Evolutionary conservation across 2,329 filamentous ascomycete genomes (phyloP).

Genomic region (Teratosphaeria epicoccoides): DNA sequence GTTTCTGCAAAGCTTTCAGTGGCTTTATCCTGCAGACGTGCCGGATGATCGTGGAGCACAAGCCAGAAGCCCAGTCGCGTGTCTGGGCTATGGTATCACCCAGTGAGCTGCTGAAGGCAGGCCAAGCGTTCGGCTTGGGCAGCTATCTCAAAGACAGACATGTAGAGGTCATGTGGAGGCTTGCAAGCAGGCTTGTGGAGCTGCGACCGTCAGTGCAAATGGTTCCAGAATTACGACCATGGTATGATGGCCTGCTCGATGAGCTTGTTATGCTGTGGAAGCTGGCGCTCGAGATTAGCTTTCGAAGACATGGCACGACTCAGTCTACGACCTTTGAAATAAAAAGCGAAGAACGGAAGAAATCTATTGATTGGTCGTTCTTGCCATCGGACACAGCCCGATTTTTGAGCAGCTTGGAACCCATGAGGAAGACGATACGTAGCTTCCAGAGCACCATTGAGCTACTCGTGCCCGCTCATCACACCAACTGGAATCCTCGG

Average conservation of each 20-base stretch:
- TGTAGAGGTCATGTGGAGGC: not conserved
- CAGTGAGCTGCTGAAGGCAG: not conserved
- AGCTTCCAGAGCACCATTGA: not conserved
- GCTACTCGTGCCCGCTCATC: not conserved
- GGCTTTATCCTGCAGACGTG: not conserved
- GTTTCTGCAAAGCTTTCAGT: not conserved
- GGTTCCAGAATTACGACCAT: not conserved
- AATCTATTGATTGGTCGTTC: slow-evolving; percentile 6
- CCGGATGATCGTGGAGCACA: not conserved
- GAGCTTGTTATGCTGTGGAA: slow-evolving; percentile 9
- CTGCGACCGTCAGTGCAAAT: not conserved
- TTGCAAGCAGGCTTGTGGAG: not conserved
- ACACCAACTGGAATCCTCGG: not conserved
- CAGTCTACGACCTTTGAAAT: not conserved
- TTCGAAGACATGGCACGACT: not conserved
- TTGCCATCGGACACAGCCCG: slow-evolving; percentile 2
- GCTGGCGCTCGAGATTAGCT: slow-evolving; percentile 2
- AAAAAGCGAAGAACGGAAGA: not conserved
- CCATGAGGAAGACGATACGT: not conserved
- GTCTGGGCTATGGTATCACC: not conserved
- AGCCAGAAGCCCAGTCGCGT: not conserved
- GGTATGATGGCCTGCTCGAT: not conserved
- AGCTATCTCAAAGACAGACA: slow-evolving; percentile 1
- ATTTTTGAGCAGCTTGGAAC: not conserved
- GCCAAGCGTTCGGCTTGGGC: not conserved